A percentile compares a stretch with the other conserved stretches of the same genome.
phyloP scores from a whole-genome alignment of 2,329 filamentous ascomycete species.

The Aspergillus costaricaensis region DNA sequence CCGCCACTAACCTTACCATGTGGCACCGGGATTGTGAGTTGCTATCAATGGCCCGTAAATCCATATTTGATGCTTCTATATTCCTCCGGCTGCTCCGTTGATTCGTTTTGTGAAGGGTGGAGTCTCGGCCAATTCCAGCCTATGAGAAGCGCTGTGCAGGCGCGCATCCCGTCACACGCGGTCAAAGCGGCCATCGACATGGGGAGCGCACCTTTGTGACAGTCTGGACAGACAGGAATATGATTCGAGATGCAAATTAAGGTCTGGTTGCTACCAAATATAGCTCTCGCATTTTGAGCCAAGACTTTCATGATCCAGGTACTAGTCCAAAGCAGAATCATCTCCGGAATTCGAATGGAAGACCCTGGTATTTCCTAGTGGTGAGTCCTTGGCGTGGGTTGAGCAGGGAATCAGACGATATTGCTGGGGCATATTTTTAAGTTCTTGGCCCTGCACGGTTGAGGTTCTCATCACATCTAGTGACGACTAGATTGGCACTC shows the following conservation, averaged over 20 bases:
- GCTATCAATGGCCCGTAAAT: background rate
- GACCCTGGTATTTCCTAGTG: background rate
- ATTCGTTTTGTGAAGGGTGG: constrained; percentile 20
- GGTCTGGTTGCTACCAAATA: constrained; percentile 21
- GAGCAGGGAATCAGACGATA: constrained; percentile 1
- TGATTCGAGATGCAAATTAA: constrained; percentile 5
- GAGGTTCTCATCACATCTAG: constrained; percentile 19
- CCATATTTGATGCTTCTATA: background rate
- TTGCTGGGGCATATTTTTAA: constrained; percentile 8
- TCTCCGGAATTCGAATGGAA: constrained; percentile 10
- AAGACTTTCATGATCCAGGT: constrained; percentile 3
- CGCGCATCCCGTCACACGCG: constrained; percentile 31
- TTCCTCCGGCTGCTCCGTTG: constrained; percentile 5
- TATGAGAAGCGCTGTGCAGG: constrained; percentile 34
- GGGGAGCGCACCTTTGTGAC: constrained; percentile 3
- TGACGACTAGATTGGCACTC: constrained; percentile 6
- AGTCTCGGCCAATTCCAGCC: constrained; percentile 21
- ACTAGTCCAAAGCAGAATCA: constrained; percentile 19
- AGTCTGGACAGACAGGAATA: background rate
- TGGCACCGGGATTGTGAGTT: constrained; percentile 12
- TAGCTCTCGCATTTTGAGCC: constrained; percentile 7
- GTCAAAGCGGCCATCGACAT: constrained; percentile 8
- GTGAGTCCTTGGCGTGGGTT: constrained; percentile 8
- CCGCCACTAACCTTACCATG: background rate
- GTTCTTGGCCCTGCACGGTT: constrained; percentile 23